Evolutionary conservation across 495 filamentous ascomycete species (phyloP).

Genomic region (Beverwykella pulmonaria): DNA sequence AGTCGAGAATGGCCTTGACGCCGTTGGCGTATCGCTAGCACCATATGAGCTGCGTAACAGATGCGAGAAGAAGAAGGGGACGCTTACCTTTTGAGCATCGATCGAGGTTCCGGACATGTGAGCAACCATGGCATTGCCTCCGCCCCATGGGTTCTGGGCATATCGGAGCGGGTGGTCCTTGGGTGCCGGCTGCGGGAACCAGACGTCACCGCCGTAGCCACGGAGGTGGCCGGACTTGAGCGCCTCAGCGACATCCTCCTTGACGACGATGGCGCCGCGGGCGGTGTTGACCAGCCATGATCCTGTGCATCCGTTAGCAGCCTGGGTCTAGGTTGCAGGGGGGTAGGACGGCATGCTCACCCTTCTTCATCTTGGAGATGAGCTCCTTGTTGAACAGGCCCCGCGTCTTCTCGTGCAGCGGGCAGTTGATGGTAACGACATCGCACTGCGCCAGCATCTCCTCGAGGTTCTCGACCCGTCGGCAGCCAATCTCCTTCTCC

Average conservation of each 20-base stretch:
- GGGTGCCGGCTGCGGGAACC: constrained; percentile 92
- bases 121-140: constrained; percentile 96
- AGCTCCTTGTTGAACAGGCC: constrained; percentile 99
- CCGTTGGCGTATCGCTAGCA: constrained; percentile 81
- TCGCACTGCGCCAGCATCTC: constrained; percentile 96
- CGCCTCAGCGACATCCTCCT: constrained; percentile 96
- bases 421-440: constrained; percentile 99
- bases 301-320: constrained; percentile 50
- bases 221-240: constrained; percentile 91
- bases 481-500: constrained; percentile 95
- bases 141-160: constrained; percentile 91
- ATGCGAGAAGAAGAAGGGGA: background rate
- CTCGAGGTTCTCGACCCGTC: constrained; percentile 83
- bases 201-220: constrained; percentile 95
- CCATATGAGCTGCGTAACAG: too few species aligned
- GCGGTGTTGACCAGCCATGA: constrained; percentile 98
- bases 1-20: constrained; percentile 84
- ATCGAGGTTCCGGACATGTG: constrained; percentile 98
- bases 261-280: constrained; percentile 97
- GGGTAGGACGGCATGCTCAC: constrained; percentile 52
- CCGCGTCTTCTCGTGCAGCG: constrained; percentile 93
- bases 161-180: constrained; percentile 91
- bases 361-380: constrained; percentile 98
- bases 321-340: background rate
- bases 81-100: constrained; percentile 77